Base-by-base conservation (phyloP, 306 rosid species). In the Adenanthera pavonina region DNA sequence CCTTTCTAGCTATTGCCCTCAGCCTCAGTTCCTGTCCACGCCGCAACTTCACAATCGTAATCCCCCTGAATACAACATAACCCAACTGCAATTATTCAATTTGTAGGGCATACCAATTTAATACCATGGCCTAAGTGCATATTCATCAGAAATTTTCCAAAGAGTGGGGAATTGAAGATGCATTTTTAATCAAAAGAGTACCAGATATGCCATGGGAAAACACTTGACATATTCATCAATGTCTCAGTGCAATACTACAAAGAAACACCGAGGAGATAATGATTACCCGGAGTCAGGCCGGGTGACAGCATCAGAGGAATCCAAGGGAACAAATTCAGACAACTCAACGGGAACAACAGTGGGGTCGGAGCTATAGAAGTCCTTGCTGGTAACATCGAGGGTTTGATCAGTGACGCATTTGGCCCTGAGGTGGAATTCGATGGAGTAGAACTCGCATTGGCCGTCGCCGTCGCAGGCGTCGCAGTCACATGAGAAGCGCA, bases 401-500 rank as follows among this genome's bases (percentile, higher is more conserved):
- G 99, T 95, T 7, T 87, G 87, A 36, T 93, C 98, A 0, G 93
- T 79, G 64, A 80, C 86, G 74, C 98, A 95, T 78, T 89, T 92
- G 30, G 89, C 96, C 68, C 92, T 85, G 43, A 95, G 97, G n/a
- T 90, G 93, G 30, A 95, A 93, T 92, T 95, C 98, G 9, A 95
- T 98, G 57, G 99, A 95, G 89, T 98, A 95, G 81, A 85, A 93
- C 90, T 92, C 98, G 71, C 99, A 95, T 86, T 95, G 99, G 33
- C 98, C 98, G 64, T 95, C 99, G 0, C 99, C 99, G 77, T 95
- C 99, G 17, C 99, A 95, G 15, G 97, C 96, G 68, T 93, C 99
- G 67, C 99, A 95, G 93, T 95, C 99, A 61, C 99, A 98, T 17
- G 99, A 95, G 91, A 95, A 92, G 56, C 99, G 93, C 99, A 95